These are phyloP conservation scores for Mycena maculata DNA, from an alignment of 768 basidiomycete species.

Conservation along the genomic window DNA sequence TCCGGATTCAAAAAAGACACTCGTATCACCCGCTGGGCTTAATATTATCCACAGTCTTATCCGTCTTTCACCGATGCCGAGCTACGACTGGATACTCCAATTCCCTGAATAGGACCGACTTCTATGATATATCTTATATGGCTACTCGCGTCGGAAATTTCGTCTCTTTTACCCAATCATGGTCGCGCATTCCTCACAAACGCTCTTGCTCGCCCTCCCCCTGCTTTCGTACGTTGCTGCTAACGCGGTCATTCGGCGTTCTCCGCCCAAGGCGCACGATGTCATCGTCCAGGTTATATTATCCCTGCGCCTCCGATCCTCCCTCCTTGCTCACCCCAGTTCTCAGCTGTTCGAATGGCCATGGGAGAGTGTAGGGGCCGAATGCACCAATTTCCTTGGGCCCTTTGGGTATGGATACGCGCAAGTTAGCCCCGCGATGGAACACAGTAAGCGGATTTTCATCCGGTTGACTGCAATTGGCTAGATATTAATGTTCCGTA, in stretches of 20 bases:
- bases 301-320: slow-evolving; percentile 13
- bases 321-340: slow-evolving; percentile 12
- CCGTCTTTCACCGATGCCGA: slow-evolving; percentile 2
- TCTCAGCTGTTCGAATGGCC: slow-evolving; percentile 34
- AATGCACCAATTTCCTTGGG: slow-evolving; percentile 57
- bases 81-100: slow-evolving; percentile 17
- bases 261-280: slow-evolving; percentile 23
- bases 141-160: slow-evolving; percentile 16
- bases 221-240: slow-evolving; percentile 21
- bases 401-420: slow-evolving; percentile 58
- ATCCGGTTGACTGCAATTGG: neutral
- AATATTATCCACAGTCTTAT: no score
- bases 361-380: slow-evolving; percentile 50
- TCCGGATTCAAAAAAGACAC: slow-evolving; percentile 9
- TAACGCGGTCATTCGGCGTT: slow-evolving; percentile 23
- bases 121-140: slow-evolving; percentile 7
- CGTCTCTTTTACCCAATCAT: slow-evolving; percentile 7
- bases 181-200: slow-evolving; percentile 20
- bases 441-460: slow-evolving; percentile 25
- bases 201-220: slow-evolving; percentile 20
- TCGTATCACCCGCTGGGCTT: slow-evolving; percentile 4
- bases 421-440: slow-evolving; percentile 30
- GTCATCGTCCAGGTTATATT: slow-evolving; percentile 25
- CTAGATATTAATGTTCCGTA: slow-evolving; percentile 10
- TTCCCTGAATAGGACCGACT: slow-evolving; percentile 7